These are phyloP conservation scores for Cyclotella kingstonii DNA, from an alignment of 108 stramenopile species.

Conservation along the genomic window DNA sequence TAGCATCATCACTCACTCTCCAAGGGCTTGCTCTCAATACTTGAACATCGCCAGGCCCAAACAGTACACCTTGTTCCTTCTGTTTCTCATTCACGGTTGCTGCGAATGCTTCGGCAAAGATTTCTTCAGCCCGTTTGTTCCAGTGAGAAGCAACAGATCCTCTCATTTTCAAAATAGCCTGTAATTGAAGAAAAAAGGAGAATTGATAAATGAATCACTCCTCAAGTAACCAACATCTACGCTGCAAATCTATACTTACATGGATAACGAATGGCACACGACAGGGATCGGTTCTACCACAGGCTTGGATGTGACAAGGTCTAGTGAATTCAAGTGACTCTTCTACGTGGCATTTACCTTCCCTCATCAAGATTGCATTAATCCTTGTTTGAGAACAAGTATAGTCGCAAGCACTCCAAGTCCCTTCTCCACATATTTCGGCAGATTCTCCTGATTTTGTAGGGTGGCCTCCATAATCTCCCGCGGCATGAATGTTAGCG, in stretches of 20 bases:
- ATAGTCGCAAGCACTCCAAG: slow-evolving; percentile 76
- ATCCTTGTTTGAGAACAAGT: slow-evolving; percentile 64
- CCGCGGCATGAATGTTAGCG: slow-evolving; percentile 30
- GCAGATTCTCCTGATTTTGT: slow-evolving; percentile 9
- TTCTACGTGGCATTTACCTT: slow-evolving; percentile 62
- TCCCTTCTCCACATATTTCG: slow-evolving; percentile 21
- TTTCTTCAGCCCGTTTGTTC: slow-evolving; percentile 43
- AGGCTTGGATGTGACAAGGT: slow-evolving; percentile 67
- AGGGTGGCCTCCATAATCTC: slow-evolving; percentile 2
- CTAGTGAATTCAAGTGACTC: slow-evolving; percentile 44
- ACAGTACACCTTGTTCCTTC: slow-evolving; percentile 2
- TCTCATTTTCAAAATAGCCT: slow-evolving; percentile 58
- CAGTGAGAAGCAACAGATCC: slow-evolving; percentile 38
- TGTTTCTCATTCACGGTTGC: slow-evolving; percentile 19
- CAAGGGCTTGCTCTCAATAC: slow-evolving; percentile 38
- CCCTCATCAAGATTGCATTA: slow-evolving; percentile 28
- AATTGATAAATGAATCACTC: neutral
- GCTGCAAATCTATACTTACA: slow-evolving; percentile 1
- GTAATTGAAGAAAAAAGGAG: neutral
- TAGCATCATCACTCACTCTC: slow-evolving; percentile 38
- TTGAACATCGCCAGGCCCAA: slow-evolving; percentile 43
- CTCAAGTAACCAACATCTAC: neutral
- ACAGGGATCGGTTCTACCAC: slow-evolving; percentile 72
- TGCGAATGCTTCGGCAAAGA: slow-evolving; percentile 32
- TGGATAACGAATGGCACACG: slow-evolving; percentile 70